Evolutionary conservation across 1,284 basidiomycete species (phyloP).

Genomic region (Melampsora americana): DNA sequence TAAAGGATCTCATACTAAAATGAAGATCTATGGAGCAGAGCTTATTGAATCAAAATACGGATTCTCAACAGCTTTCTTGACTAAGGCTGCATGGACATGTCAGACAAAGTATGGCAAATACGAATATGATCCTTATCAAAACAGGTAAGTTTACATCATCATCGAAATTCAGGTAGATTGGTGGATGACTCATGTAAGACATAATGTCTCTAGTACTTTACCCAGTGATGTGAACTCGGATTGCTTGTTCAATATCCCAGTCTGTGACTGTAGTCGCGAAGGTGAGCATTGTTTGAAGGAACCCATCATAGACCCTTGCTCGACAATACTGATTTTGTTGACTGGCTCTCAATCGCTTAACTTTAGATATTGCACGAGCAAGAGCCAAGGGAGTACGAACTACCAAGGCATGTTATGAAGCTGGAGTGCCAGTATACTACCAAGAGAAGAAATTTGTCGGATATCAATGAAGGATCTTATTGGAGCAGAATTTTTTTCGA

Average conservation of each 20-base stretch:
- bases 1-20: slow-evolving; percentile 24
- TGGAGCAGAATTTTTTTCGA: too few species aligned
- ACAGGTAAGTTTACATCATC: slow-evolving; percentile 17
- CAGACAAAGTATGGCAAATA: slow-evolving; percentile 40
- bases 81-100: slow-evolving; percentile 37
- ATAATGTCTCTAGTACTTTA: slow-evolving; percentile 14
- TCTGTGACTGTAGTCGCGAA: slow-evolving; percentile 36
- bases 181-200: background rate
- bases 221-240: slow-evolving; percentile 38
- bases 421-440: slow-evolving; percentile 37
- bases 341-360: background rate
- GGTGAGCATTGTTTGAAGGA: slow-evolving; percentile 7
- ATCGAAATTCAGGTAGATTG: background rate
- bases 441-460: background rate
- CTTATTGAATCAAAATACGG: slow-evolving; percentile 37
- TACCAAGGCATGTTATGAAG: slow-evolving; percentile 28
- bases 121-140: slow-evolving; percentile 37
- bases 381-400: slow-evolving; percentile 33
- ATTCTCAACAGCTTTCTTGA: slow-evolving; percentile 31
- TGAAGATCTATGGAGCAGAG: slow-evolving; percentile 24
- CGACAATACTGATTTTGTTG: background rate
- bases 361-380: slow-evolving; percentile 8
- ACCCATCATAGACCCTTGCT: background rate
- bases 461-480: too few species aligned
- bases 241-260: slow-evolving; percentile 43